These are phyloP conservation scores for Begonia masoniana DNA, from an alignment of 306 rosid species.

Conservation along the genomic window DNA sequence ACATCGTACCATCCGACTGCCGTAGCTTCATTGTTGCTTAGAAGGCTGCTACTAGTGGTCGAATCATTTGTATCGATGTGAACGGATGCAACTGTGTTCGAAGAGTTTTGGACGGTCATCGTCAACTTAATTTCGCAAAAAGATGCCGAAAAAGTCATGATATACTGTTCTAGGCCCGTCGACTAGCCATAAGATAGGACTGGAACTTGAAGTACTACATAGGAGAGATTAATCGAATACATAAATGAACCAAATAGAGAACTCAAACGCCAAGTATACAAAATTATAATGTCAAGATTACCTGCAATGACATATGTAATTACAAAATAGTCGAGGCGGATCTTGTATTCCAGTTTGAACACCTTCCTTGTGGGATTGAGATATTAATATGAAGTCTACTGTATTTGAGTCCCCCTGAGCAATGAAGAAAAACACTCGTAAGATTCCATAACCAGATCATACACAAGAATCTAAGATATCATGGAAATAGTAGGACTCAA, in stretches of 20 bases:
- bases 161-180: slow-evolving; percentile 64
- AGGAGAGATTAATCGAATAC: slow-evolving; percentile 4
- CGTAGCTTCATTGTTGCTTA: neutral
- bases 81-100: slow-evolving; percentile 38
- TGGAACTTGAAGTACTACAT: slow-evolving; percentile 50
- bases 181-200: slow-evolving; percentile 80
- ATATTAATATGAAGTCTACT: slow-evolving; percentile 77
- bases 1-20: slow-evolving; percentile 73
- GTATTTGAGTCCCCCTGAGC: slow-evolving; percentile 43
- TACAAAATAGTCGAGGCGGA: slow-evolving; percentile 49
- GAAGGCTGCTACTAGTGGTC: neutral
- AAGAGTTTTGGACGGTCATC: slow-evolving; percentile 68
- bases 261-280: neutral
- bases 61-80: slow-evolving; percentile 43
- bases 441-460: neutral
- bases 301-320: slow-evolving; percentile 88
- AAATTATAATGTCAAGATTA: slow-evolving; percentile 20
- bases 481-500: too few relatives aligned
- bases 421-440: slow-evolving; percentile 19
- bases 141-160: slow-evolving; percentile 62
- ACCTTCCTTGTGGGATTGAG: slow-evolving; percentile 31
- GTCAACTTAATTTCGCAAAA: slow-evolving; percentile 58
- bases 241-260: neutral
- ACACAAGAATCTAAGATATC: too few relatives aligned
- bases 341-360: slow-evolving; percentile 28